Base-by-base conservation (phyloP, 805 yeast species). In the Priceomyces fermenticarens region DNA sequence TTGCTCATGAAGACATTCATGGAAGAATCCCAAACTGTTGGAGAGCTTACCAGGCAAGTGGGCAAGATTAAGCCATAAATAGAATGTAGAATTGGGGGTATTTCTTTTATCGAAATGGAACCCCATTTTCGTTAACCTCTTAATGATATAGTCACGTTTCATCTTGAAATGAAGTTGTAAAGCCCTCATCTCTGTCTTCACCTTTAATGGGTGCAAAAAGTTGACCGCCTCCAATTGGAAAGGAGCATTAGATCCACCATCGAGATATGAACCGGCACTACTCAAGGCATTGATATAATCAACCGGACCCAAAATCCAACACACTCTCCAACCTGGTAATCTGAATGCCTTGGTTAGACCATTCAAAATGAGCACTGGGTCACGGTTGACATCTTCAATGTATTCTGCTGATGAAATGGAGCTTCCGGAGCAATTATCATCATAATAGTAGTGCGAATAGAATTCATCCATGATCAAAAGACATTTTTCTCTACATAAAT, bases 241-340 rank as follows among this genome's bases (percentile, higher is more conserved):
- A 1, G 83, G 83, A 23, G 77, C 75, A 51, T 78, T 78, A 14
- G 80, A 66, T 25, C 84, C 84, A 35, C 84, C 84, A 45, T 78
- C 84, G 43, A 78, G 58, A 44, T 64, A 78, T 1, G 83, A 78
- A 2, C 83, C 84, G 3, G 83, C 81, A 17, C 80, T 73, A 38
- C 77, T 65, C 44, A 78, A 65, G 3, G 81, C 77, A 39, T 62
- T 64, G 47, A 78, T 75, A 52, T 78, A 78, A 38, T 75, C 78
- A 49, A 77, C 81, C 12, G 84, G 84, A 1, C 83, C 84, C 44
- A 78, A 62, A 40, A 78, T 67, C 84, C 84, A 78, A 49, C 83
- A 78, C 9, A 75, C 73, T 58, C 84, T 66, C 83, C 83, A 78
- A 1, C 84, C 84, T 2, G 84, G 84, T 35, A 78, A 65, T 44